Evolutionary conservation across 257 asterid species (phyloP).

Genomic region (Euphrasia confusa): DNA sequence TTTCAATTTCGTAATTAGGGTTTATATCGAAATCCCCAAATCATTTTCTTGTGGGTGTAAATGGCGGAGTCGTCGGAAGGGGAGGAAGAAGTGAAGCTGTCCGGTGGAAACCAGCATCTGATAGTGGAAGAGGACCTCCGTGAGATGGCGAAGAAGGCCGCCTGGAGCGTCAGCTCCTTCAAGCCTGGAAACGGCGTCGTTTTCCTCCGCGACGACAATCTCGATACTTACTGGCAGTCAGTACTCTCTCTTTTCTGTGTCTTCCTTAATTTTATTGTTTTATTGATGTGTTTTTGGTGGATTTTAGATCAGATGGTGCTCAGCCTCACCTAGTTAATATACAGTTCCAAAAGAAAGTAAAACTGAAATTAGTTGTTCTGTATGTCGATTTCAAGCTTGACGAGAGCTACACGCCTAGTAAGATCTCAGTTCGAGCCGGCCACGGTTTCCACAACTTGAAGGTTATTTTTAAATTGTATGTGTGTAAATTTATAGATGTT

Average conservation of each 20-base stretch:
- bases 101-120: constrained; percentile 60
- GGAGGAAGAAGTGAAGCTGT: constrained; percentile 82
- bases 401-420: constrained; percentile 96
- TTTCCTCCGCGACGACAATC: constrained; percentile 81
- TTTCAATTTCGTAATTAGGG: constrained; percentile 3
- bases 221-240: constrained; percentile 95
- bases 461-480: constrained; percentile 34
- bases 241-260: not conserved
- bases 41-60: not conserved
- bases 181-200: constrained; percentile 89
- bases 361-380: constrained; percentile 67
- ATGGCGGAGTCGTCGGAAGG: constrained; percentile 93
- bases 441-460: constrained; percentile 96
- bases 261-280: constrained; percentile 1
- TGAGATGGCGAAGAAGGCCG: constrained; percentile 89
- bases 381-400: constrained; percentile 95
- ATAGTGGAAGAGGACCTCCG: constrained; percentile 76
- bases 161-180: constrained; percentile 97
- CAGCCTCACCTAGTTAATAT: constrained; percentile 94
- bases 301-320: constrained; percentile 83
- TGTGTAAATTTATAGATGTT: not conserved
- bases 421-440: constrained; percentile 84
- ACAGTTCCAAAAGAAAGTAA: constrained; percentile 94
- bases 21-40: constrained; percentile 10
- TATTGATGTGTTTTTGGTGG: constrained; percentile 3